These are phyloP conservation scores for Talaromyces amestolkiae DNA, from an alignment of 2,329 filamentous ascomycete species.

Conservation along the genomic window DNA sequence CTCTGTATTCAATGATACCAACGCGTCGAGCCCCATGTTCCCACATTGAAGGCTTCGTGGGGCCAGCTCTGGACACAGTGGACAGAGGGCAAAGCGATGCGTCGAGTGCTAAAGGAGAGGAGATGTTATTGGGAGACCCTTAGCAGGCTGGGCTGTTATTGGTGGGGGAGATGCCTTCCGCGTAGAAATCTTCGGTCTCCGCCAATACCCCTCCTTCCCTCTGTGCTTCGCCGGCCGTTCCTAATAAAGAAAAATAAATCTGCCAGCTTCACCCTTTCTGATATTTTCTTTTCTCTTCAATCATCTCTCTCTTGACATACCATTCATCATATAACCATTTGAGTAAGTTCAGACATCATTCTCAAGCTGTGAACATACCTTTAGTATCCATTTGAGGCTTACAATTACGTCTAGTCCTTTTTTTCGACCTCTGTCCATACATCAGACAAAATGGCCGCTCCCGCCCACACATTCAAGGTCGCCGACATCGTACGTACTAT, in stretches of 20 bases:
- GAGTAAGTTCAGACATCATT: conserved; percentile 1
- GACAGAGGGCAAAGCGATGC: background rate
- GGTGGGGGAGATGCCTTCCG: conserved; percentile 4
- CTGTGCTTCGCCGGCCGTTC: conserved; percentile 6
- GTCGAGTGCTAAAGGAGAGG: background rate
- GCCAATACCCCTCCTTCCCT: conserved; percentile 17
- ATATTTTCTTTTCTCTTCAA: conserved; percentile 22
- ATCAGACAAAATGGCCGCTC: conserved; percentile 61
- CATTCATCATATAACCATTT: background rate
- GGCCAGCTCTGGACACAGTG: conserved; percentile 1
- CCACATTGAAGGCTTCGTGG: conserved; percentile 1
- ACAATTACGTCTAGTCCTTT: conserved; percentile 17
- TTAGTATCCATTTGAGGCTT: background rate
- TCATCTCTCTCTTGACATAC: conserved; percentile 12
- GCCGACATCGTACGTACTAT: conserved; percentile 70
- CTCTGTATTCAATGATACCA: background rate
- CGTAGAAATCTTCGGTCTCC: conserved; percentile 16
- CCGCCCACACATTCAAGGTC: conserved; percentile 95
- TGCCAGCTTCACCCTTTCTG: conserved; percentile 19
- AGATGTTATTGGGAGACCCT: background rate
- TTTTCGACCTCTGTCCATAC: conserved; percentile 11
- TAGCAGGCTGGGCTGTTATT: background rate
- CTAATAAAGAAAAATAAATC: conserved; percentile 10
- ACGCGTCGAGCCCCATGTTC: background rate
- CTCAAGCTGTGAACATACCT: background rate